phyloP scores from a whole-genome alignment of 192 early-diverging fungal species.

The Thamnidium elegans region DNA sequence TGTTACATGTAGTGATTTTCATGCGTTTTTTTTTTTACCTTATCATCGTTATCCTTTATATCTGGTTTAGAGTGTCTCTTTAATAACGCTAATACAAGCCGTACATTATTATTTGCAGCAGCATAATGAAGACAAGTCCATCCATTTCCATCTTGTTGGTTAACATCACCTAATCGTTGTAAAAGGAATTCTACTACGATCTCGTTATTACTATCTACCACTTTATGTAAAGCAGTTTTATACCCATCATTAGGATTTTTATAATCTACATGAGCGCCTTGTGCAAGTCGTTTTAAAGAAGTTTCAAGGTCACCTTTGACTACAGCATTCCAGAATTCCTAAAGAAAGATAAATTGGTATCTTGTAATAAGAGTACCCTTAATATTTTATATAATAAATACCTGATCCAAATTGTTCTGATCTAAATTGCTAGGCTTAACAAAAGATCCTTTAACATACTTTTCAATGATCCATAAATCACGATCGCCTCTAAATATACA shows the following conservation, averaged over 20 bases:
- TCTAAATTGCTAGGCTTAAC: conserved; percentile 33
- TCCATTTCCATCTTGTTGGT: conserved; percentile 59
- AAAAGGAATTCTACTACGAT: conserved; percentile 75
- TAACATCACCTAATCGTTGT: conserved; percentile 74
- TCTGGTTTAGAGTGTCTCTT: conserved; percentile 73
- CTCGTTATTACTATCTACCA: conserved; percentile 62
- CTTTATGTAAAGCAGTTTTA: conserved; percentile 67
- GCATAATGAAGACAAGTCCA: conserved; percentile 75
- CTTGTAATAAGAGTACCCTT: not conserved
- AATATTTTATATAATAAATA: conserved; percentile 17
- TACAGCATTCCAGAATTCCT: conserved; percentile 61
- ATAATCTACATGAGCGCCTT: conserved; percentile 69
- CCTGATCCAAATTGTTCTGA: conserved; percentile 25
- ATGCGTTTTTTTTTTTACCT: conserved; percentile 34
- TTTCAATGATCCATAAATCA: conserved; percentile 60
- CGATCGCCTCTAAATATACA: conserved; percentile 43
- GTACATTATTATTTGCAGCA: conserved; percentile 64
- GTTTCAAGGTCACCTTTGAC: conserved; percentile 51
- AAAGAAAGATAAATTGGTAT: not conserved
- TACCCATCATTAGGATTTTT: conserved; percentile 56
- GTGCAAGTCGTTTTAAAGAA: conserved; percentile 61
- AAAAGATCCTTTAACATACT: conserved; percentile 64
- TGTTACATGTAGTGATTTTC: not conserved
- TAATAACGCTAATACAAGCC: conserved; percentile 64
- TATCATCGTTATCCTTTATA: conserved; percentile 64